Evolutionary conservation across 306 rosid genomes (phyloP).

Genomic region (Prunus salicina): DNA sequence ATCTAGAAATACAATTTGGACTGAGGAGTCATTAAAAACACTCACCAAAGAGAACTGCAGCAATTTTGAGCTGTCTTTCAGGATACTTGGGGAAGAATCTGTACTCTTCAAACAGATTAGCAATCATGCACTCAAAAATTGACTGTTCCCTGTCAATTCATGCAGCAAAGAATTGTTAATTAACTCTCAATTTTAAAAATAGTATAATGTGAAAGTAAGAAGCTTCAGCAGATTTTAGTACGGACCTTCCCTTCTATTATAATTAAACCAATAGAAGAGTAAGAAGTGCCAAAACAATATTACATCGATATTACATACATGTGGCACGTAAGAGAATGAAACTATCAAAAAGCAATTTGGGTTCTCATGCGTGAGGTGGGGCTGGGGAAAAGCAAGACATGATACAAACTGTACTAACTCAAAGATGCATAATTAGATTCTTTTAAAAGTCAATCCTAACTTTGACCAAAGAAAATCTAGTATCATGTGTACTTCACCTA

Average conservation of each 20-base stretch:
- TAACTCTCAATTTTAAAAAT: constrained; percentile 15
- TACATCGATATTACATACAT: neutral
- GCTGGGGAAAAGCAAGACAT: neutral
- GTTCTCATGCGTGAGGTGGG: neutral
- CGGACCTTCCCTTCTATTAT: neutral
- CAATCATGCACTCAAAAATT: constrained; percentile 91
- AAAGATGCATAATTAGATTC: neutral
- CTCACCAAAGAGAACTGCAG: constrained; percentile 93
- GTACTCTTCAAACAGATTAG: constrained; percentile 92
- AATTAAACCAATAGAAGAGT: neutral
- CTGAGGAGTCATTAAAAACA: constrained; percentile 5
- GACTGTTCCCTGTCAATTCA: constrained; percentile 68
- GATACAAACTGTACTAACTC: neutral
- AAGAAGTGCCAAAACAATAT: neutral
- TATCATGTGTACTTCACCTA: neutral
- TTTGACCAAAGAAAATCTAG: neutral
- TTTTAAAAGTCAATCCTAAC: neutral
- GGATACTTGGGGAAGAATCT: constrained; percentile 95
- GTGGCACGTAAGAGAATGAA: neutral
- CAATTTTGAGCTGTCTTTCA: constrained; percentile 90
- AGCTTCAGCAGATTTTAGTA: constrained; percentile 3
- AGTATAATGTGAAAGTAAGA: neutral
- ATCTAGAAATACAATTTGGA: neutral
- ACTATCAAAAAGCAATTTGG: neutral
- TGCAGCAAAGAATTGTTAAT: neutral